Base-by-base conservation (phyloP, 192 early-diverging fungal species). In the Funneliformis mosseae region DNA sequence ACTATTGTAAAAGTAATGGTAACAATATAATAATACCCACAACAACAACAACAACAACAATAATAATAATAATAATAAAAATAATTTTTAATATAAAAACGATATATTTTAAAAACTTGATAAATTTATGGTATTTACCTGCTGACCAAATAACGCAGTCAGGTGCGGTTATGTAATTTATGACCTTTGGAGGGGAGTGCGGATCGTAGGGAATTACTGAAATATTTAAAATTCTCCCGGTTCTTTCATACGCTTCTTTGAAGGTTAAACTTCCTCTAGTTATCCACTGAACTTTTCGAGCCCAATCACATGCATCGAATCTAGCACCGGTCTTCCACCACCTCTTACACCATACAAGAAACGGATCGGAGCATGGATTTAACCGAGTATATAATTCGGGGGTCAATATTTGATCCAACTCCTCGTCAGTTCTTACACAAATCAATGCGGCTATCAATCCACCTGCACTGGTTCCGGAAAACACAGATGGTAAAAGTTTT, bases 111-210 rank as follows among this genome's bases (percentile, higher is more conserved):
- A 33, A 23, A 28, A 43, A 28, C 25, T 33, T 11, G 42, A 23
- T 42, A 43, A 21, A 45, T 10, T 25, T 43, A 74, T 28, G n/a
- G 18, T 9, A 74, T 74, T 84, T 86, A 86, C 87, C 48, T 8
- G 97, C 97, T 42, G 93, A 94, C 89, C 93, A 93, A 78, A 99
- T 88, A 42, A 96, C 83, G 75, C 97, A 95, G 76, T 97, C 88
- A 45, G 95, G 93, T 25, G 93, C 89, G 27, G 94, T 96, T 8
- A 97, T 80, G 84, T 97, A 96, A 81, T 97, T 99, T 18, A 97
- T 85, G 46, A 96, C 81, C 84, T 96, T 95, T 23, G 92, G 90
- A 64, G 93, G 91, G 21, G 93, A 90, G 78, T 92, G 90, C 5
- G 90, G 86, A 78, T 95, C 93, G 68, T 88, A 90, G 0, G 93